These are phyloP conservation scores for Candida manassasensis DNA, from an alignment of 805 yeast species.

Conservation along the genomic window DNA sequence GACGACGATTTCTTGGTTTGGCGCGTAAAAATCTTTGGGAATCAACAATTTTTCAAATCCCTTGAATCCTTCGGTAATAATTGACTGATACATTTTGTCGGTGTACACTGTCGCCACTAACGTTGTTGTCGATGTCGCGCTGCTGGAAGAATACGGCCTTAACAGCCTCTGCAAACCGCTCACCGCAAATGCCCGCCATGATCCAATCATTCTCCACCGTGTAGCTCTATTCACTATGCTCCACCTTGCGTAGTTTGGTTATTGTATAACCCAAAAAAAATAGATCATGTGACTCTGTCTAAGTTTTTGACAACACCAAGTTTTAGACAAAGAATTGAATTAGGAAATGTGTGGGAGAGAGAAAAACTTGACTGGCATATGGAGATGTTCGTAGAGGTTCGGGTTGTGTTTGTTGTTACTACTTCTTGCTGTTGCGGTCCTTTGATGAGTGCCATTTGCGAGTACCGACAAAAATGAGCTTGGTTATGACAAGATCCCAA, in stretches of 20 bases:
- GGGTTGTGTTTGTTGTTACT: too few relatives aligned
- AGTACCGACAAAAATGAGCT: too few relatives aligned
- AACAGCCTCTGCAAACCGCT: not conserved
- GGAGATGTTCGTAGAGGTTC: too few relatives aligned
- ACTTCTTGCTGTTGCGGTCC: too few relatives aligned
- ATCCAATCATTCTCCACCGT: constrained; percentile 2
- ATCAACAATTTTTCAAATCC: constrained; percentile 20
- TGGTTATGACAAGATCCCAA: too few relatives aligned
- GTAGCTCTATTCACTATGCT: too few relatives aligned
- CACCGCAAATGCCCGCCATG: constrained; percentile 3
- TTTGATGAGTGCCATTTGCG: too few relatives aligned
- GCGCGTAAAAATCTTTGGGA: constrained; percentile 51
- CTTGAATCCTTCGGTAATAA: constrained; percentile 20
- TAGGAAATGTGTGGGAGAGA: too few relatives aligned
- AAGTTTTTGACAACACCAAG: not conserved
- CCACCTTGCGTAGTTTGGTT: too few relatives aligned
- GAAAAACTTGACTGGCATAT: too few relatives aligned
- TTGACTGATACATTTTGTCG: constrained; percentile 22
- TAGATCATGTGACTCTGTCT: not conserved
- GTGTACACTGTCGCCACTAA: constrained; percentile 17
- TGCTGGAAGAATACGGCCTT: not conserved
- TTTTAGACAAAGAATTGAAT: not conserved
- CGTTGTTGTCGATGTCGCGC: not conserved
- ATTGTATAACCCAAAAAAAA: too few relatives aligned
- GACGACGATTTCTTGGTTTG: constrained; percentile 51